Evolutionary conservation across 768 basidiomycete species (phyloP).

Genomic region (Neoboletus brunneissimus): DNA sequence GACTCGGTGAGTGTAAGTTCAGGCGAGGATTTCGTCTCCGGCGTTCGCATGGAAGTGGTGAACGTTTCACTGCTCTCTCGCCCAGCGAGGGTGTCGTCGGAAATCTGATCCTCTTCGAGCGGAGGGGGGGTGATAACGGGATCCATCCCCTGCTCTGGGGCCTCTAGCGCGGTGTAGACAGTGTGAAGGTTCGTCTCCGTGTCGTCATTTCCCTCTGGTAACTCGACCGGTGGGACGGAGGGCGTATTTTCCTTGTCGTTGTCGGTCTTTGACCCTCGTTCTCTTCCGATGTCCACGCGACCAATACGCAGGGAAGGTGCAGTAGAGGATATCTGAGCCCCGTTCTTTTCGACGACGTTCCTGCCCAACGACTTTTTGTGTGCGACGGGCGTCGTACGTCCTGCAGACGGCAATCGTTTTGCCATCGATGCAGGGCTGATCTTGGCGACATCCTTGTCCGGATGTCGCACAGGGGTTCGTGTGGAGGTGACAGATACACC

Average conservation of each 20-base stretch:
- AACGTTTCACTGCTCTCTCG: constrained; percentile 28
- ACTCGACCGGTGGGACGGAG: constrained; percentile 27
- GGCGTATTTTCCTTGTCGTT: constrained; percentile 18
- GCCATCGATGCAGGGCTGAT: constrained; percentile 19
- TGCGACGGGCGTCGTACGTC: constrained; percentile 23
- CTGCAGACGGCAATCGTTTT: constrained; percentile 23
- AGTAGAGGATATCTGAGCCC: constrained; percentile 12
- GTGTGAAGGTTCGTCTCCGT: constrained; percentile 23
- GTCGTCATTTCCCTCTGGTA: constrained; percentile 39
- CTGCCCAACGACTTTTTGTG: constrained; percentile 20
- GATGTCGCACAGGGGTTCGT: constrained; percentile 25
- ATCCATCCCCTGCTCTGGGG: constrained; percentile 6
- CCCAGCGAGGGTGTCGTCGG: constrained; percentile 22
- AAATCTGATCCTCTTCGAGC: constrained; percentile 12
- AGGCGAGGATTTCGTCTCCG: constrained; percentile 17
- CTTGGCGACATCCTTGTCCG: constrained; percentile 21
- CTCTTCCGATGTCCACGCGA: constrained; percentile 20
- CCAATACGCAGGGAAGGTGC: constrained; percentile 16
- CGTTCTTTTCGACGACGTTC: constrained; percentile 14
- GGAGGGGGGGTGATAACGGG: constrained; percentile 7
- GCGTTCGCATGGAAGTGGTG: constrained; percentile 21
- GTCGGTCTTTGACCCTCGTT: constrained; percentile 39
- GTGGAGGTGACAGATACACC: constrained; percentile 27
- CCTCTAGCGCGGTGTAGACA: constrained; percentile 23
- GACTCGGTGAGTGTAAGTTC: constrained; percentile 22